Evolutionary conservation across 352 stramenopile genomes (phyloP).

Genomic region (Aphanomyces astaci): DNA sequence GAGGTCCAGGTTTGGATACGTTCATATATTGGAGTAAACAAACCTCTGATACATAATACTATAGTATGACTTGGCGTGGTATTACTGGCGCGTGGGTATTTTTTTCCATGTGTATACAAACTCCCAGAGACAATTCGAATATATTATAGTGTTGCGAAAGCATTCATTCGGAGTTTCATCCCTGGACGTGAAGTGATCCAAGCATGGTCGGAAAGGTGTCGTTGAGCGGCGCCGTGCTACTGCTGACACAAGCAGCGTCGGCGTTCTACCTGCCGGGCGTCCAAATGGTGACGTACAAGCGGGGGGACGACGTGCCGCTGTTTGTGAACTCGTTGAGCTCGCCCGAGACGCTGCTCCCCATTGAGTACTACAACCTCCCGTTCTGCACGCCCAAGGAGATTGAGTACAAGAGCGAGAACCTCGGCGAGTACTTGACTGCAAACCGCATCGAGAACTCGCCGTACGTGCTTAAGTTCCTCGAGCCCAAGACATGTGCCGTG

Average conservation of each 20-base stretch:
- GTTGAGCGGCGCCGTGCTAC: background rate
- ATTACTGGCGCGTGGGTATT: background rate
- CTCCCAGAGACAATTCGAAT: too few relatives aligned
- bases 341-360: constrained; percentile 91
- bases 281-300: constrained; percentile 84
- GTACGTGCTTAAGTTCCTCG: constrained; percentile 91
- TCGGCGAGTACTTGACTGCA: constrained; percentile 98
- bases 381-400: constrained; percentile 90
- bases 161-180: background rate
- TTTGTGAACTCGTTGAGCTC: constrained; percentile 94
- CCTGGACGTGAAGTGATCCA: too few relatives aligned
- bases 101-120: constrained; percentile 6
- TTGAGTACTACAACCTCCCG: constrained; percentile 97
- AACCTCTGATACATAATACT: background rate
- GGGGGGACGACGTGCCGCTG: constrained; percentile 76
- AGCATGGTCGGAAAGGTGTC: background rate
- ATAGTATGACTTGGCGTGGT: background rate
- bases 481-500: constrained; percentile 58
- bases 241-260: constrained; percentile 1
- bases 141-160: too few relatives aligned
- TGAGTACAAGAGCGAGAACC: constrained; percentile 97
- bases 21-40: background rate
- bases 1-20: too few relatives aligned
- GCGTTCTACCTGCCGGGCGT: constrained; percentile 77
- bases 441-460: constrained; percentile 98